Conservation (phyloP, 169 alveolate species). For the Eimeria nieschulzi region DNA sequence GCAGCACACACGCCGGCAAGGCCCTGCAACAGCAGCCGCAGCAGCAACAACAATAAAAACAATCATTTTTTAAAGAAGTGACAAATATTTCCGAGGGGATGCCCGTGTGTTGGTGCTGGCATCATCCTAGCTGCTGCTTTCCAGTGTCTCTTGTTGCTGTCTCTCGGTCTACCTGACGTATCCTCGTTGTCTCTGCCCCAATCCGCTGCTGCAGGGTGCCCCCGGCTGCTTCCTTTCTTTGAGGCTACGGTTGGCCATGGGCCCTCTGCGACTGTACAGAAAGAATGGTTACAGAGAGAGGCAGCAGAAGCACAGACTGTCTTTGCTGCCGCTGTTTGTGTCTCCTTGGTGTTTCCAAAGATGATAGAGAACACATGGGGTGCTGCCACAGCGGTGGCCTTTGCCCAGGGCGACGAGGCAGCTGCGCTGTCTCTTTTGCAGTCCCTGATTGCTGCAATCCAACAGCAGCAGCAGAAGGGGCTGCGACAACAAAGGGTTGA, state of each 20-base stretch:
- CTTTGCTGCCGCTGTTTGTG: slow-evolving; percentile 26
- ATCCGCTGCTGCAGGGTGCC: slow-evolving; percentile 31
- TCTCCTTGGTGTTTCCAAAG: neutral
- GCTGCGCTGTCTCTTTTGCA: slow-evolving; percentile 21
- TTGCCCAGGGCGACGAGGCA: slow-evolving; percentile 5
- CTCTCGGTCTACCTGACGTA: neutral
- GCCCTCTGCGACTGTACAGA: neutral
- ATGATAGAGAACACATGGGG: neutral
- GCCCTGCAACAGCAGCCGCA: too few relatives aligned
- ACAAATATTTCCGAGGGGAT: too few relatives aligned
- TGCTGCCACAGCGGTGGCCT: slow-evolving; percentile 1
- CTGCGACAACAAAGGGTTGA: neutral
- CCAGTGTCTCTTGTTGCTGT: neutral
- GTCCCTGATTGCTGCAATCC: neutral
- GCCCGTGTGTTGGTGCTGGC: too few relatives aligned
- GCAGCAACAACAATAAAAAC: too few relatives aligned
- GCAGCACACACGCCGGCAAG: too few relatives aligned
- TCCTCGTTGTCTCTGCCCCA: slow-evolving; percentile 22
- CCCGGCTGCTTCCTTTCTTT: neutral
- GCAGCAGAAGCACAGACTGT: neutral
- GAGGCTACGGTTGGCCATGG: slow-evolving; percentile 12
- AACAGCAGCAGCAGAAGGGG: slow-evolving; percentile 9
- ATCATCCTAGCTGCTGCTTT: neutral
- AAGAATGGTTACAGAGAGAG: neutral
- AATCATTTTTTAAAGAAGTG: too few relatives aligned